Conservation (phyloP, 2,329 filamentous ascomycete species). For the Cryphonectria carpinicola region DNA sequence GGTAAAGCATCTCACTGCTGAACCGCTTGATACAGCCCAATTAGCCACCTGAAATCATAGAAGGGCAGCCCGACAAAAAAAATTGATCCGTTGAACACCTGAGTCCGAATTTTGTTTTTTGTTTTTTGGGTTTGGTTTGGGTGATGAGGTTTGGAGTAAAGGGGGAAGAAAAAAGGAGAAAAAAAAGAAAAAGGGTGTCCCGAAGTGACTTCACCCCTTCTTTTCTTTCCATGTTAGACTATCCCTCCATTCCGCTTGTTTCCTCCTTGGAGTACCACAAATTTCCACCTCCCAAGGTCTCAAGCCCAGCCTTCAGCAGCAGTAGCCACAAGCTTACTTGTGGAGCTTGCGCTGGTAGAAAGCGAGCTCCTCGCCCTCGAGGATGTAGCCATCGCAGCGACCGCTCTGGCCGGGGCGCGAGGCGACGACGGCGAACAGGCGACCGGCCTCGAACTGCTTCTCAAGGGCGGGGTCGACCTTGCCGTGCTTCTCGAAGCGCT, state of each 20-base stretch:
- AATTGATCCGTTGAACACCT: conserved; percentile 29
- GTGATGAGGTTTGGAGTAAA: conserved; percentile 17
- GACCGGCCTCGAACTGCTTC: conserved; percentile 99
- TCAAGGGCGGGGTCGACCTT: conserved; percentile 93
- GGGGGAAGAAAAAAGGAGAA: not conserved
- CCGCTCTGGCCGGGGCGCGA: conserved; percentile 96
- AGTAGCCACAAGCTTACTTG: conserved; percentile 69
- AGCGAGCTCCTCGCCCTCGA: conserved; percentile 98
- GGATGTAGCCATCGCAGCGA: conserved; percentile 94
- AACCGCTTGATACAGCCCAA: conserved; percentile 17
- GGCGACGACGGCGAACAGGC: conserved; percentile 90
- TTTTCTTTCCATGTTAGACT: conserved; percentile 14
- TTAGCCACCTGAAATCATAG: conserved; percentile 25
- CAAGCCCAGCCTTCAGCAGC: conserved; percentile 15
- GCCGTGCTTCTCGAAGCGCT: conserved; percentile 77
- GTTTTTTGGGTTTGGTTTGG: conserved; percentile 14
- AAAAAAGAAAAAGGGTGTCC: not conserved
- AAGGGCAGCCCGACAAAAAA: conserved; percentile 22
- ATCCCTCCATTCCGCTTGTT: conserved; percentile 18
- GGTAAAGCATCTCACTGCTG: conserved; percentile 23
- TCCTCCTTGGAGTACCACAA: not conserved
- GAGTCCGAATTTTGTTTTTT: conserved; percentile 30
- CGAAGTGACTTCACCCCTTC: conserved; percentile 6
- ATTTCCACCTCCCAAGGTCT: not conserved
- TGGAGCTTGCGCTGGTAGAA: conserved; percentile 99